Conservation (phyloP, 2,329 filamentous ascomycete species). For the Colletotrichum echinochloae region DNA sequence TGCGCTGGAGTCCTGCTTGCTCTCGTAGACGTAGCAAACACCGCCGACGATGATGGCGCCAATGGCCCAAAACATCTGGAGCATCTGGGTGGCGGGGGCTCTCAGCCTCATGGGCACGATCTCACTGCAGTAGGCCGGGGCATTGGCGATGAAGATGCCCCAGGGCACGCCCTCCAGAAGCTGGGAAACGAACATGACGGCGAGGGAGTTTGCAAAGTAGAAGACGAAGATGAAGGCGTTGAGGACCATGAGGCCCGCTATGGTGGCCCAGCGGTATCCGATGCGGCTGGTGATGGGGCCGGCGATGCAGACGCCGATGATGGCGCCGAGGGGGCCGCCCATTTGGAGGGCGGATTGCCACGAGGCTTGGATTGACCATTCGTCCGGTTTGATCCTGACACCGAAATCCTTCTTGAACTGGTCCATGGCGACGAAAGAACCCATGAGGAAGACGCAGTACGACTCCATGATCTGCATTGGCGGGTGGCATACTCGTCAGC, state of each 20-base stretch:
- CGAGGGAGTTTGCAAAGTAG: conserved; percentile 58
- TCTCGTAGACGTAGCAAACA: conserved; percentile 66
- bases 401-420: conserved; percentile 62
- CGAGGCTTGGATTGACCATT: conserved; percentile 58
- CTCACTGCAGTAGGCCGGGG: conserved; percentile 72
- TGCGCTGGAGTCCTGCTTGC: conserved; percentile 41
- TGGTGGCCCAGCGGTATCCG: conserved; percentile 70
- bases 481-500: conserved; percentile 38
- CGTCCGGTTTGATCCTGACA: no score
- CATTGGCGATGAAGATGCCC: conserved; percentile 75
- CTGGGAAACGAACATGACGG: conserved; percentile 64
- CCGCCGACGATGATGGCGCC: conserved; percentile 70
- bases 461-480: conserved; percentile 70
- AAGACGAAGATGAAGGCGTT: conserved; percentile 69
- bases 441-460: conserved; percentile 72
- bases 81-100: conserved; percentile 69
- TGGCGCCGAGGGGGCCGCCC: conserved; percentile 67
- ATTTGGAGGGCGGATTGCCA: conserved; percentile 71
- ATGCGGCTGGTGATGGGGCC: conserved; percentile 70
- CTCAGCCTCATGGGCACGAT: conserved; percentile 70
- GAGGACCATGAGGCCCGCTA: conserved; percentile 66
- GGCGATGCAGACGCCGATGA: conserved; percentile 69
- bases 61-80: conserved; percentile 76
- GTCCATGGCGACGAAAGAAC: conserved; percentile 66
- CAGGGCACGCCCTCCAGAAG: conserved; percentile 72